phyloP scores from a whole-genome alignment of 768 basidiomycete species.

The Thelephora aurantiotincta region DNA sequence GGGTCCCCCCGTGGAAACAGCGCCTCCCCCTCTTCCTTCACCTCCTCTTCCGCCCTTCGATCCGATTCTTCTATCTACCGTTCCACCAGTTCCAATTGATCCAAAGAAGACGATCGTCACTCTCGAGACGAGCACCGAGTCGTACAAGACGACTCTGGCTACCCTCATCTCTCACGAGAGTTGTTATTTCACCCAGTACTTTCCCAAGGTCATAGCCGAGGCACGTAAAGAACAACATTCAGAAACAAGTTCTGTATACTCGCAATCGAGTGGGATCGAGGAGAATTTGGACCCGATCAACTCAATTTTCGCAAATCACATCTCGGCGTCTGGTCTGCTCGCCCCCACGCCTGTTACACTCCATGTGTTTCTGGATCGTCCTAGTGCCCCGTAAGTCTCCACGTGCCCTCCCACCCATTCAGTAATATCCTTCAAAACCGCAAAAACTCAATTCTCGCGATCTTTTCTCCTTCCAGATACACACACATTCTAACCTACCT shows the following conservation, averaged over 20 bases:
- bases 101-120: conserved; percentile 52
- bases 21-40: conserved; percentile 26
- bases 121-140: conserved; percentile 58
- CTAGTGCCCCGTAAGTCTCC: conserved; percentile 59
- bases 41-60: conserved; percentile 45
- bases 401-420: background rate
- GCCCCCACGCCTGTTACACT: conserved; percentile 30
- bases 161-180: conserved; percentile 56
- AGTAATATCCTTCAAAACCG: too few species aligned
- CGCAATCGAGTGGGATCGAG: conserved; percentile 39
- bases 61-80: conserved; percentile 39
- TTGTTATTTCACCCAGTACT: too few species aligned
- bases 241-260: conserved; percentile 35
- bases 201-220: too few species aligned
- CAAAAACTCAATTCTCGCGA: background rate
- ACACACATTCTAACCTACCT: conserved; percentile 58
- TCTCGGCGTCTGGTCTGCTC: conserved; percentile 43
- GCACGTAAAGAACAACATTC: conserved; percentile 14
- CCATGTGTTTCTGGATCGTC: conserved; percentile 68
- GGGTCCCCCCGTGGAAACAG: too few species aligned
- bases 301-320: conserved; percentile 45
- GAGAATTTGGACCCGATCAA: conserved; percentile 22
- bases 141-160: conserved; percentile 48
- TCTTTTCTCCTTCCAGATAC: conserved; percentile 33
- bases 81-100: conserved; percentile 34